phyloP scores from a whole-genome alignment of 441 rosid species.

The Erodium texanum region DNA sequence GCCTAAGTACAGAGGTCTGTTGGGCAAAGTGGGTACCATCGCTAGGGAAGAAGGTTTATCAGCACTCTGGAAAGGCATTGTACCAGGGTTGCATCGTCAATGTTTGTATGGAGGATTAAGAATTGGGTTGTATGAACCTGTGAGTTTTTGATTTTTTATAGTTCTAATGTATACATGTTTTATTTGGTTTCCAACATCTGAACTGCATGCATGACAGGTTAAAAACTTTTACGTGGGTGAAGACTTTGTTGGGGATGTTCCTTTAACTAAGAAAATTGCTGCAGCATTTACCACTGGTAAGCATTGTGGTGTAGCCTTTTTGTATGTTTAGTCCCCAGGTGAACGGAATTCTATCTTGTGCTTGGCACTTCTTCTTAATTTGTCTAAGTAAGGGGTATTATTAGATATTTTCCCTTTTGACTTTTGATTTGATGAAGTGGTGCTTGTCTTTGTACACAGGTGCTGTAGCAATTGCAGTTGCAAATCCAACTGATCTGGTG shows the following conservation, averaged over 20 bases:
- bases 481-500: constrained; percentile 98
- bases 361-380: too few species aligned
- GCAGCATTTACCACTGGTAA: constrained; percentile 97
- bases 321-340: neutral
- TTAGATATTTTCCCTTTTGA: neutral
- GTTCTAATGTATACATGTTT: constrained; percentile 7
- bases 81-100: constrained; percentile 96
- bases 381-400: too few species aligned
- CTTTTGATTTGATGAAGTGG: constrained; percentile 9
- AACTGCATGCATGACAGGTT: constrained; percentile 43
- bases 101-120: constrained; percentile 89
- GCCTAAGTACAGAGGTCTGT: constrained; percentile 83
- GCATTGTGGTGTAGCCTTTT: constrained; percentile 14
- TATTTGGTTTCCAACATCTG: constrained; percentile 17
- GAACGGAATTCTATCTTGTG: neutral
- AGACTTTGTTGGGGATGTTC: constrained; percentile 87
- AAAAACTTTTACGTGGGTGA: constrained; percentile 71
- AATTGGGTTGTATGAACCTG: constrained; percentile 94
- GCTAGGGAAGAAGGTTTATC: constrained; percentile 87
- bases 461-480: constrained; percentile 70
- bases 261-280: constrained; percentile 82
- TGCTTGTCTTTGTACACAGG: constrained; percentile 41
- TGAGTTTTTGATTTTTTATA: constrained; percentile 27
- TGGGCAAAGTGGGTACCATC: constrained; percentile 89
- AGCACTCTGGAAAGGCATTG: constrained; percentile 90